Base-by-base conservation (phyloP, 768 basidiomycete species). In the Mycena latifolia region DNA sequence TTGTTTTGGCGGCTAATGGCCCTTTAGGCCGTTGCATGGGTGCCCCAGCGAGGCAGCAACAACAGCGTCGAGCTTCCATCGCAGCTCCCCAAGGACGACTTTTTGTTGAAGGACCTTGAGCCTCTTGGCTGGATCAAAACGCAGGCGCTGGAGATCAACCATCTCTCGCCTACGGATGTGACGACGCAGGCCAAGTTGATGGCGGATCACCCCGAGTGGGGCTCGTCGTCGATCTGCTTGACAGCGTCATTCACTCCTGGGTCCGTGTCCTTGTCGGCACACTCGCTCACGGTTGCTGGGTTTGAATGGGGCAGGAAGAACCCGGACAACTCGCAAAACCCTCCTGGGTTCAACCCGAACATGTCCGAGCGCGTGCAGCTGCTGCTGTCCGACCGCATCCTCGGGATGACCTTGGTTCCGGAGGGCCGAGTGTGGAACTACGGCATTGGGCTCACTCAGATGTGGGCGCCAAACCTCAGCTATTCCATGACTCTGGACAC, bases 251-350 rank as follows among this genome's bases (percentile, higher is more conserved):
- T 99, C 82, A 99, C 98, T 3, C 98, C 98, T 2, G 98, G 98
- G 60, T 98, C 96, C 5, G 95, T 99, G 29, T 98, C 96, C 24
- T 81, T 99, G 45, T 96, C 95, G 27, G 92, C 97, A 0, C 96
- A 98, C 81, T 93, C 90, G 33, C 81, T 99, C 54, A 91, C 92
- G 6, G 90, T 97, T 11, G 88, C 92, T 65, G 98, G 97, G 18
- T 99, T 99, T 76, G 98, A 99, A 74, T 99, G 96, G 96, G 97
- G 96, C 45, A 84, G 97, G 72, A 98, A 98, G 83, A 97, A 96
- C 71, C 81, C 85, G 71, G 95, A 96, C 73, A 93, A 88, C 46
- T 92, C 94, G 39, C 85, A 88, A 39, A 95, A 94, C 75, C 94
- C 95, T 65, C 82, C 90, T 1, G 95, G 97, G 45, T 99, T 97